Evolutionary conservation across 2,329 filamentous ascomycete genomes (phyloP), one percentile per base, ranked within the genome.

Genomic region (Fusarium solani-melongenae): DNA sequence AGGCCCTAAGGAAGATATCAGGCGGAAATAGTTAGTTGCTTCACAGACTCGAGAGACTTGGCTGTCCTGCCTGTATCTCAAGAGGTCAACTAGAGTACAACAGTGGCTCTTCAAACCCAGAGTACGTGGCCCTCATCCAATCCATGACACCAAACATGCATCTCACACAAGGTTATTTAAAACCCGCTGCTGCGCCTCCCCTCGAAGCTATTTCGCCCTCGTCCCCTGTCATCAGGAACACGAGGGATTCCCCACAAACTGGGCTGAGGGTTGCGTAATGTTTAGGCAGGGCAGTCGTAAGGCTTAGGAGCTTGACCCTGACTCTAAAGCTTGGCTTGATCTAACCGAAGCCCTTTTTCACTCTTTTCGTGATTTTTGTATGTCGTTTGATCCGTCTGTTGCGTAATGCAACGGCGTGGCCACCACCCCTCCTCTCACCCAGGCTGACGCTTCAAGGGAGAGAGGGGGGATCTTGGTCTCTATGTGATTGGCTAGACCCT

Each of bases 211-310:
- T 31, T 31, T 9, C 29, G 29, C 29, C 29, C 29, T 9, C 29
- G 29, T 31, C 29, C 29, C 29, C 29, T 31, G 29, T 31, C 29
- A 31, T 31, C 29, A 31, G 29, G 29, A 31, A 31, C 49, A 51
- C 20, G 33, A 53, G 24, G 22, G 49, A n/a, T 51, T 57, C 62
- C 61, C 67, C 67, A 73, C 70, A 70, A 64, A 67, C 60, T 63
- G 61, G 69, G 66, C 71, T 70, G 69, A 71, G 69, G 49, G 36
- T 55, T 60, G 61, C 61, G 70, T 73, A 67, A 73, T 31, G 44
- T 8, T 64, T 44, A 34, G 34, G 59, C 17, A 31, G 20, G 51
- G 51, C 31, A 56, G 31, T 56, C 51, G 51, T 56, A 36, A 56
- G 31, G 29, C 27, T 34, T 6, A 34, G 27, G 29, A 22, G 27